phyloP scores from a whole-genome alignment of 192 early-diverging fungal species.

The Nowakowskiella sp. region DNA sequence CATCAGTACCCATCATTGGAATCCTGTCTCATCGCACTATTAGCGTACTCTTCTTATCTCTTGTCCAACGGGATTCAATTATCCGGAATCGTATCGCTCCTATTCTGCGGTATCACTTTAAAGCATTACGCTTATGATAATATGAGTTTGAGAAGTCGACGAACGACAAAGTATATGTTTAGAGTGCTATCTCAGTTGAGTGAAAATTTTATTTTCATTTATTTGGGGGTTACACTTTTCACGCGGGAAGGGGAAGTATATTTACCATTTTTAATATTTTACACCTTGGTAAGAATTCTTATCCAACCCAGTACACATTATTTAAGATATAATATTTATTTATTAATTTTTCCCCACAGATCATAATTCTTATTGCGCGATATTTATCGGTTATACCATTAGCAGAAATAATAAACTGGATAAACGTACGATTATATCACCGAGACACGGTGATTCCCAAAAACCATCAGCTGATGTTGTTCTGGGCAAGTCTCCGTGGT shows the following conservation, averaged over 20 bases:
- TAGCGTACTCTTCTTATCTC: conserved; percentile 90
- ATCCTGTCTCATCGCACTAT: conserved; percentile 72
- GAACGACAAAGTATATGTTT: conserved; percentile 87
- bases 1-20: conserved; percentile 79
- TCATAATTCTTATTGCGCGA: conserved; percentile 77
- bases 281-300: conserved; percentile 33
- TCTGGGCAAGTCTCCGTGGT: conserved; percentile 92
- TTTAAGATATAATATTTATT: neutral
- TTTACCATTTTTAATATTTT: conserved; percentile 24
- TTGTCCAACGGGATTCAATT: conserved; percentile 80
- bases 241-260: conserved; percentile 54
- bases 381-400: conserved; percentile 83
- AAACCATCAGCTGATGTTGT: conserved; percentile 85
- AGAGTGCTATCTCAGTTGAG: conserved; percentile 84
- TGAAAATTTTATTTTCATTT: conserved; percentile 97
- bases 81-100: conserved; percentile 87
- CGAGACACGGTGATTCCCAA: conserved; percentile 27
- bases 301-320: neutral
- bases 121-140: conserved; percentile 93
- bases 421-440: conserved; percentile 40
- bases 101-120: conserved; percentile 86
- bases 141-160: conserved; percentile 66
- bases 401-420: conserved; percentile 68
- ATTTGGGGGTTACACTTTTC: conserved; percentile 89
- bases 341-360: conserved; percentile 22